Conservation (phyloP, 2,329 filamentous ascomycete species). For the Fusarium oxysporum region DNA sequence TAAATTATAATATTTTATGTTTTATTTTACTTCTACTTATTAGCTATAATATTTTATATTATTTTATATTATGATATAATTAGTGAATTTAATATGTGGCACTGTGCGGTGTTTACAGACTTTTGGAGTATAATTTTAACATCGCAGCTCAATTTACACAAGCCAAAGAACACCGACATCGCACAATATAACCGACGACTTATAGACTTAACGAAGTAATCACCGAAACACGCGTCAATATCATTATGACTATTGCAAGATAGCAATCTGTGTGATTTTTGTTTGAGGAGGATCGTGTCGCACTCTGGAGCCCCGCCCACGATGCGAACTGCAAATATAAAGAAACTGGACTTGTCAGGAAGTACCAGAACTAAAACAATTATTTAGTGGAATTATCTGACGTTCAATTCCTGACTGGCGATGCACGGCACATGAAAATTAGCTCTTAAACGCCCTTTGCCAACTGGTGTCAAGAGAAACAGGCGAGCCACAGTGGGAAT, state of each 20-base stretch:
- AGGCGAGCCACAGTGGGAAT: background rate
- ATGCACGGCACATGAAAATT: fast-evolving
- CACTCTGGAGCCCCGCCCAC: fast-evolving
- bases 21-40: too few species aligned
- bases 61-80: too few species aligned
- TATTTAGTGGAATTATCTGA: fast-evolving
- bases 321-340: fast-evolving
- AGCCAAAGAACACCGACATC: background rate
- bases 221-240: fast-evolving
- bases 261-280: fast-evolving
- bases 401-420: fast-evolving
- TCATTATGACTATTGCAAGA: fast-evolving
- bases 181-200: fast-evolving
- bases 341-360: background rate
- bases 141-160: fast-evolving
- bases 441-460: background rate
- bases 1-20: too few species aligned
- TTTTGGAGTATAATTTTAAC: too few species aligned
- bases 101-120: too few species aligned
- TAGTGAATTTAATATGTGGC: too few species aligned
- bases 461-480: fast-evolving
- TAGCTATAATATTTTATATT: too few species aligned
- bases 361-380: too few species aligned
- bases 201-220: fast-evolving
- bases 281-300: background rate